phyloP scores from a whole-genome alignment of 2,329 filamentous ascomycete species.

The Davidsoniella neocaledoniae region DNA sequence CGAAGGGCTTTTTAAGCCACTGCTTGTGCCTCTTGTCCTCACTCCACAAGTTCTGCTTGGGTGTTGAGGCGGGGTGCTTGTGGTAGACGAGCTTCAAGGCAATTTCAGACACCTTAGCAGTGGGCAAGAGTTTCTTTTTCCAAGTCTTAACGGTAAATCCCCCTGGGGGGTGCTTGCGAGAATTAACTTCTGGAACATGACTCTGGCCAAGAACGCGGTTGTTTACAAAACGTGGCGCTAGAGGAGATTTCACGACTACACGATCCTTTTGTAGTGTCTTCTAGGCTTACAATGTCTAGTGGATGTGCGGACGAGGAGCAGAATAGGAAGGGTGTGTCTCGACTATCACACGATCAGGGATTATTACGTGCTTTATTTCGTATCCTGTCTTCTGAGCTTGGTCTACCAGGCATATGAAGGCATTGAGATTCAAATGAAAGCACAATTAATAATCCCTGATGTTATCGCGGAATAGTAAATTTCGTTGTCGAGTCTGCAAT shows the following conservation, averaged over 20 bases:
- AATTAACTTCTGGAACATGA: constrained; percentile 52
- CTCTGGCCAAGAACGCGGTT: constrained; percentile 29
- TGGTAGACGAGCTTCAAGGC: constrained; percentile 30
- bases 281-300: not conserved
- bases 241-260: not conserved
- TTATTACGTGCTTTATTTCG: constrained; percentile 21
- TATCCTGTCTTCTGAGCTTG: constrained; percentile 18
- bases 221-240: not conserved
- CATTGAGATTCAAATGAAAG: constrained; percentile 20
- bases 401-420: not conserved
- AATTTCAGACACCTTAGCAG: constrained; percentile 37
- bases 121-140: constrained; percentile 43
- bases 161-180: constrained; percentile 56
- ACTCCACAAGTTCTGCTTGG: constrained; percentile 18
- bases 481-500: constrained; percentile 3
- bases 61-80: constrained; percentile 18
- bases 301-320: constrained; percentile 15
- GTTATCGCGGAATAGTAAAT: constrained; percentile 29
- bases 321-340: constrained; percentile 14
- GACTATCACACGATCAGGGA: constrained; percentile 32
- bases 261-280: not conserved
- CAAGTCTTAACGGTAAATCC: constrained; percentile 58
- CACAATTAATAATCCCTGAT: constrained; percentile 23
- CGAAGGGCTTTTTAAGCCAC: constrained; percentile 42
- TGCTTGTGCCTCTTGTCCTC: constrained; percentile 13